These are phyloP conservation scores for Candida tunisiensis DNA, from an alignment of 1,139 yeast genomes.

Conservation along the genomic window DNA sequence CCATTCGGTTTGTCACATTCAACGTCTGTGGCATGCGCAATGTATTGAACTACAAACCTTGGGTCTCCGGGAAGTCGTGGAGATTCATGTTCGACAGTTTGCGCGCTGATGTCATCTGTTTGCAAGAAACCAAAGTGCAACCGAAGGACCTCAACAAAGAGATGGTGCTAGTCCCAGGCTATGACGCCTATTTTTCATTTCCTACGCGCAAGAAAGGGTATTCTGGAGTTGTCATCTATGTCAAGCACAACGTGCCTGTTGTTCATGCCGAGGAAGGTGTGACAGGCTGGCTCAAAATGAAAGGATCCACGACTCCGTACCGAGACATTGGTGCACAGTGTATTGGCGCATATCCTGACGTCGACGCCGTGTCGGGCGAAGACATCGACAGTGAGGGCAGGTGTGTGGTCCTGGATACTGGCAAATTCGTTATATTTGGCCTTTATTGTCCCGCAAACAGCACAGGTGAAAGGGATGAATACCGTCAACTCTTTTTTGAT, in stretches of 20 bases:
- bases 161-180: constrained; percentile 44
- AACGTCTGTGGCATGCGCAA: constrained; percentile 80
- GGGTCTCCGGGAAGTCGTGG: constrained; percentile 41
- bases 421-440: constrained; percentile 43
- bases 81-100: constrained; percentile 34
- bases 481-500: constrained; percentile 39
- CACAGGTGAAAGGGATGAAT: constrained; percentile 54
- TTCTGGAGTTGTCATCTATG: constrained; percentile 81
- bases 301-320: constrained; percentile 9
- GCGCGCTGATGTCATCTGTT: constrained; percentile 59
- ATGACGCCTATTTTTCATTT: constrained; percentile 47
- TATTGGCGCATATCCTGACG: constrained; percentile 63
- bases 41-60: constrained; percentile 65
- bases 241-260: constrained; percentile 35
- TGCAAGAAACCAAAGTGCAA: constrained; percentile 75
- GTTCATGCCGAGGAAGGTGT: constrained; percentile 79
- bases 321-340: constrained; percentile 10
- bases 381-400: constrained; percentile 74
- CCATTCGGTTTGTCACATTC: constrained; percentile 49
- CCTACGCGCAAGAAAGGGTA: constrained; percentile 56
- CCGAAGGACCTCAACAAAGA: constrained; percentile 27
- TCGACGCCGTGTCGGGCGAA: constrained; percentile 24
- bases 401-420: constrained; percentile 57
- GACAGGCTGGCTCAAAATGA: constrained; percentile 42
- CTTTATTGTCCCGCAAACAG: constrained; percentile 93